Conservation (phyloP, 352 stramenopile species). For the Plasmopara viticola region DNA sequence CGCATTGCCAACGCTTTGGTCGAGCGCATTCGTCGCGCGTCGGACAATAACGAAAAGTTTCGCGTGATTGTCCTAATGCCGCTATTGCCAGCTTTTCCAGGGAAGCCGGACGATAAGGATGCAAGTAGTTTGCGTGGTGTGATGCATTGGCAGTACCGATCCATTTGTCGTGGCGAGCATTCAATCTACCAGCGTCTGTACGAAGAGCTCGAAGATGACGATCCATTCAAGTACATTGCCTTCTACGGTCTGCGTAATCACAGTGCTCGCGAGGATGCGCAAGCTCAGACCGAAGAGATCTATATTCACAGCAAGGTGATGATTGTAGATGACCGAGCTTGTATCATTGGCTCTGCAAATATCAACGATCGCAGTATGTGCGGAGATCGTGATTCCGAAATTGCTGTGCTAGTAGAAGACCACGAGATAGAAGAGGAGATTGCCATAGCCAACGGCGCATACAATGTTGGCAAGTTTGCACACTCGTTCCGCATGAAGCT, state of each 20-base stretch:
- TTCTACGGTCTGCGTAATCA: constrained; percentile 80
- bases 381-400: constrained; percentile 83
- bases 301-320: constrained; percentile 91
- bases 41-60: constrained; percentile 78
- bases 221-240: constrained; percentile 85
- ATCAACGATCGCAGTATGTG: constrained; percentile 86
- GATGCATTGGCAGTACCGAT: constrained; percentile 87
- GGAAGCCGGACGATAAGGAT: constrained; percentile 73
- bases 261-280: constrained; percentile 24
- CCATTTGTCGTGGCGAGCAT: constrained; percentile 72
- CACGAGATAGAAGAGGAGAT: constrained; percentile 56
- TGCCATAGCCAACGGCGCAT: constrained; percentile 35
- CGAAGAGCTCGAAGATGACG: constrained; percentile 65
- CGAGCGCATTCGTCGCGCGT: constrained; percentile 64
- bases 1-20: constrained; percentile 78
- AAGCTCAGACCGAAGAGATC: constrained; percentile 65
- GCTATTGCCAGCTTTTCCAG: constrained; percentile 74
- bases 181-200: constrained; percentile 80
- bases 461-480: constrained; percentile 68
- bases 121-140: constrained; percentile 75
- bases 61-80: constrained; percentile 84
- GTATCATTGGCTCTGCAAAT: constrained; percentile 82
- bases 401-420: constrained; percentile 81
- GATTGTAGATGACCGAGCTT: constrained; percentile 77
- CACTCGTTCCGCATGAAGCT: constrained; percentile 86